A percentile compares a stretch with the other conserved stretches of the same genome.
These are phyloP conservation scores for Bolboschoenus planiculmis DNA, from an alignment of 176 grass and related monocot genomes.

Conservation along the genomic window DNA sequence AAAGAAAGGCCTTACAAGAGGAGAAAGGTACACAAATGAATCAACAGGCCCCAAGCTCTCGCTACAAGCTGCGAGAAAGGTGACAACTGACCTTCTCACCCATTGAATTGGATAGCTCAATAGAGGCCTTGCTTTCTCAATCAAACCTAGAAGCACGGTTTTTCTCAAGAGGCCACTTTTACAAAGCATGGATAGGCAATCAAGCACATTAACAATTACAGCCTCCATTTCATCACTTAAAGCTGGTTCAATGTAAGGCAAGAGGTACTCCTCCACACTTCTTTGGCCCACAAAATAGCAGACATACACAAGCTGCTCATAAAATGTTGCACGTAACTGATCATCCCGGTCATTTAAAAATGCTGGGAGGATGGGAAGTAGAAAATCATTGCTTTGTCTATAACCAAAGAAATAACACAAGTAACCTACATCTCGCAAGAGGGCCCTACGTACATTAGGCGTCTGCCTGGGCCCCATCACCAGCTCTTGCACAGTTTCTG, in stretches of 20 bases:
- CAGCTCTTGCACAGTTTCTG: conserved; percentile 94
- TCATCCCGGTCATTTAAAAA: conserved; percentile 94
- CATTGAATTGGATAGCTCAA: conserved; percentile 86
- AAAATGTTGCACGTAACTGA: conserved; percentile 87
- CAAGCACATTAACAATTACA: conserved; percentile 77
- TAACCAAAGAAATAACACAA: conserved; percentile 93
- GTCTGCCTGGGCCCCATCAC: conserved; percentile 89
- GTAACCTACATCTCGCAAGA: conserved; percentile 78
- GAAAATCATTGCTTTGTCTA: conserved; percentile 91
- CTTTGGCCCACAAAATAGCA: conserved; percentile 94
- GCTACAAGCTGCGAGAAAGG: conserved; percentile 68
- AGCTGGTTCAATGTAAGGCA: conserved; percentile 94
- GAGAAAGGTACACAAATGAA: conserved; percentile 82
- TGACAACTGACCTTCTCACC: conserved; percentile 80
- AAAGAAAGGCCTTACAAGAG: conserved; percentile 62
- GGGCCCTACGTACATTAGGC: conserved; percentile 79
- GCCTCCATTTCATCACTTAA: conserved; percentile 75
- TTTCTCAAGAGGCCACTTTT: conserved; percentile 75
- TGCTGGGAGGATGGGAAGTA: conserved; percentile 88
- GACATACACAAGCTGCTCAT: conserved; percentile 72
- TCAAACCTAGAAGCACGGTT: conserved; percentile 69
- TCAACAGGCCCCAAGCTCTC: conserved; percentile 82
- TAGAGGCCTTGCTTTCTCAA: conserved; percentile 65
- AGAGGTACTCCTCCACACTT: conserved; percentile 95
- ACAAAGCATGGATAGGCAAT: conserved; percentile 87